Evolutionary conservation across 2,329 filamentous ascomycete species (phyloP), one percentile per base, ranked within the genome.

Genomic region (Cordyceps militaris): DNA sequence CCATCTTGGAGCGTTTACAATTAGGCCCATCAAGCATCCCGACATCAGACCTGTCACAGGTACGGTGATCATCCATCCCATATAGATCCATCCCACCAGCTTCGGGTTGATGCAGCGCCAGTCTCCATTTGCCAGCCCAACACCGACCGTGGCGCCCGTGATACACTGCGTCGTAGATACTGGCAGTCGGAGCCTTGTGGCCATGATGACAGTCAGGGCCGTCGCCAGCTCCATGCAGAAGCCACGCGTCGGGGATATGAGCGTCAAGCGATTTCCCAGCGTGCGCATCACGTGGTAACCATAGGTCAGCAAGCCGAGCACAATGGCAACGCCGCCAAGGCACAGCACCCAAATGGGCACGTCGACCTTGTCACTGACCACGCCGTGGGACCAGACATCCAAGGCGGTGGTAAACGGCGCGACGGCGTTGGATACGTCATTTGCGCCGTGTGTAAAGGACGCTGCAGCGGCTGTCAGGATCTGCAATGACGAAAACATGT

Each of bases 261-360:
- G 72, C 14, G 79, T 82, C 61, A 82, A 73, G 43, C 79, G 74
- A 69, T 82, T 82, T 9, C 79, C 79, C 57, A 82, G 73, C 48
- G 77, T 77, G 53, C 78, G 74, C 78, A 83, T 83, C 64, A 85
- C 83, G 64, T 85, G 82, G 68, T 84, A 85, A 8, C 83, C 82
- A 63, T 83, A 85, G 10, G 80, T 83, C 70, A 79, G 74, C 59
- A 85, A 72, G n/a, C 82, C 82, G n/a, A 83, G 65, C 46, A 78
- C 77, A 26, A 83, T 78, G 49, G 72, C 70, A 0, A 71, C 67
- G 59, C 77, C 77, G 16, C 78, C 76, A 30, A 78, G 73, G 51
- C 74, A 74, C 13, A 81, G 68, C 59, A 80, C 71, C 77, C 79
- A 82, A 40, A 77, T 62, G 1, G 78, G 79, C 16, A 78, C 74